Base-by-base conservation (phyloP, 2,329 filamentous ascomycete species). In the Monosporascus sp. region DNA sequence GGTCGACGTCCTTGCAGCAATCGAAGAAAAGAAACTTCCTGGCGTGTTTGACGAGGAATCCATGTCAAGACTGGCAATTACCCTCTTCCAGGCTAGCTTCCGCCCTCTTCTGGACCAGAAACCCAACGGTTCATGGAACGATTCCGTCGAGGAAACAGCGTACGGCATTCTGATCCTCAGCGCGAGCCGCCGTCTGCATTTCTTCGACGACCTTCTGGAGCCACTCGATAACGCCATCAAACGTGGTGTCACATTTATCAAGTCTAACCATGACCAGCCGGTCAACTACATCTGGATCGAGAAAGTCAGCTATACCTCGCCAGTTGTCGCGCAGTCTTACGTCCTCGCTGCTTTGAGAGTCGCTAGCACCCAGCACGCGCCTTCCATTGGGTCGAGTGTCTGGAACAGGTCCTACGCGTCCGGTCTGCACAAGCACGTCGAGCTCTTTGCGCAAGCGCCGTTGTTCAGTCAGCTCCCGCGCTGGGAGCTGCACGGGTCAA, bases 1-100 rank as follows among this genome's bases (percentile, higher is more conserved):
- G 8, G 51, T 54, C 9, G 53, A 57, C 20, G 55, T 58, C 34
- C 36, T 24, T 60, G 14, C 55, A 59, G 24, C 57, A 59, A 46
- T 48, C 56, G 31, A 14, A 58, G 38, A 58, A 55, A 41, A n/a
- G n/a, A 11, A 7, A 6, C 38, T 17, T 41, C 38, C 38, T 17
- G 6, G 38, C 38, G 17, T n/a, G n/a, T n/a, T n/a, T n/a, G n/a
- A n/a, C n/a, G n/a, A n/a, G n/a, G n/a, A n/a, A n/a, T n/a, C n/a
- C n/a, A n/a, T n/a, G n/a, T n/a, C n/a, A n/a, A n/a, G n/a, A n/a
- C n/a, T n/a, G n/a, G n/a, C n/a, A n/a, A n/a, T 41, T 18, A 17
- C 38, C 18, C 17, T 51, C 14, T 54, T 44, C 25, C 54, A 54
- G 42, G 52, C 49, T 8, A 54, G 54, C 36, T 46, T 48, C 3